Percentiles rank a stretch among this genome's conserved stretches.
Conservation (phyloP, 2,329 filamentous ascomycete genomes). For the Lachnellula occidentalis region DNA sequence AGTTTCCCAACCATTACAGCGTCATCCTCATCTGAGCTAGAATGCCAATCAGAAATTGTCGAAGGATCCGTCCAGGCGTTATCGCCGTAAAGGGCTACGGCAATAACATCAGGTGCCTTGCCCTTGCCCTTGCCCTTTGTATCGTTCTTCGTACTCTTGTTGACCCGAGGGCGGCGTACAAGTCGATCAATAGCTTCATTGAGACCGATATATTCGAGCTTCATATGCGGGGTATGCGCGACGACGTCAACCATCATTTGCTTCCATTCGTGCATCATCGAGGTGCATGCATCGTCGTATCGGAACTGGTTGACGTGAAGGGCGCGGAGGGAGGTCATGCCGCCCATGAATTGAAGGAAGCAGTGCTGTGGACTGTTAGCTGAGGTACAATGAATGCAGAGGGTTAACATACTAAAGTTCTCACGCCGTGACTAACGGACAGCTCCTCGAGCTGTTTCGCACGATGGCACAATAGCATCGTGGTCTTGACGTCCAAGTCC, state of each 20-base stretch:
- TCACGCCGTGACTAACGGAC: conserved; percentile 48
- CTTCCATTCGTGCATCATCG: conserved; percentile 51
- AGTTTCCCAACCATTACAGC: conserved; percentile 27
- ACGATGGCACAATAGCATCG: conserved; percentile 46
- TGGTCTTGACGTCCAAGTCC: conserved; percentile 52
- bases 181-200: conserved; percentile 45
- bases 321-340: conserved; percentile 45
- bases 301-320: conserved; percentile 51
- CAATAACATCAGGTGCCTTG: not conserved
- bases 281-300: conserved; percentile 50
- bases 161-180: conserved; percentile 30
- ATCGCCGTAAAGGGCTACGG: conserved; percentile 4
- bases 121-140: conserved; percentile 20
- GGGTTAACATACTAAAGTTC: conserved; percentile 44
- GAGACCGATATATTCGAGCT: conserved; percentile 54
- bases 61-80: too few relatives aligned
- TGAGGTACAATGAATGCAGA: not conserved
- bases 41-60: conserved; percentile 20
- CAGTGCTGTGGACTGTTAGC: conserved; percentile 41
- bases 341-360: conserved; percentile 49
- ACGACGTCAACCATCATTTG: conserved; percentile 55
- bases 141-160: conserved; percentile 21
- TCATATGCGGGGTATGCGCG: conserved; percentile 48
- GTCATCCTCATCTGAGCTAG: conserved; percentile 31
- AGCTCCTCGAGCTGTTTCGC: conserved; percentile 50